Base-by-base conservation (phyloP, 148 eudicot genomes). In the Silene latifolia region DNA sequence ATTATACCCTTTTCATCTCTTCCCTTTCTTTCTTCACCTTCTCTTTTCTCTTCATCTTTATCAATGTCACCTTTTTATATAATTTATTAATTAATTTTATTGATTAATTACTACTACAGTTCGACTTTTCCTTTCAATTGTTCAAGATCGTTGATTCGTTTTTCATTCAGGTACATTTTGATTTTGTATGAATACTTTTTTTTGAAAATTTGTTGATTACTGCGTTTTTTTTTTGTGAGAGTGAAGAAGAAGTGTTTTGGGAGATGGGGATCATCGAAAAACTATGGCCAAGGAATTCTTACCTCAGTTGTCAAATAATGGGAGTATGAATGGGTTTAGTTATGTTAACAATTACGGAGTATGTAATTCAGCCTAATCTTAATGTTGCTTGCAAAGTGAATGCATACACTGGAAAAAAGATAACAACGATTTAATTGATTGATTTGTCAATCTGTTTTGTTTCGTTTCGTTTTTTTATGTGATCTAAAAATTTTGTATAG, bases 241-340 rank as follows among this genome's bases (percentile, higher is more conserved):
- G 25, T 63, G 66, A 63, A 54, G 48, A 17, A 46, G 18, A 5
- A 69, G 27, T 27, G 76, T 32, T 24, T 47, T 39, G n/a, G n/a
- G n/a, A n/a, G n/a, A n/a, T n/a, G n/a, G 5, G 20, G 29, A 83
- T 72, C 88, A 44, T 87, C 97, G 0, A 92, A 90, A 60, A 78
- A 95, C 95, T 2, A 81, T 86, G 95, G 97, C 97, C 2, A 73
- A 85, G 71, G 97, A 92, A 42, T 92, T 92, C 80, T 89, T 90
- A 46, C 82, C 87, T 21, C 88, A 88, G 1, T 80, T 82, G 63
- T 61, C 68, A 3, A 79, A 42, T n/a, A n/a, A n/a, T n/a, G n/a
- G n/a, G n/a, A n/a, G n/a, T n/a, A 65, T 32, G 69, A n/a, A n/a
- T n/a, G n/a, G 35, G 21, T 69, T 87, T 56, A 89, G 87, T 25